Evolutionary conservation across 2,329 filamentous ascomycete species (phyloP), one percentile per base, ranked within the genome.

Genomic region (Endoconidiophora laricicola): DNA sequence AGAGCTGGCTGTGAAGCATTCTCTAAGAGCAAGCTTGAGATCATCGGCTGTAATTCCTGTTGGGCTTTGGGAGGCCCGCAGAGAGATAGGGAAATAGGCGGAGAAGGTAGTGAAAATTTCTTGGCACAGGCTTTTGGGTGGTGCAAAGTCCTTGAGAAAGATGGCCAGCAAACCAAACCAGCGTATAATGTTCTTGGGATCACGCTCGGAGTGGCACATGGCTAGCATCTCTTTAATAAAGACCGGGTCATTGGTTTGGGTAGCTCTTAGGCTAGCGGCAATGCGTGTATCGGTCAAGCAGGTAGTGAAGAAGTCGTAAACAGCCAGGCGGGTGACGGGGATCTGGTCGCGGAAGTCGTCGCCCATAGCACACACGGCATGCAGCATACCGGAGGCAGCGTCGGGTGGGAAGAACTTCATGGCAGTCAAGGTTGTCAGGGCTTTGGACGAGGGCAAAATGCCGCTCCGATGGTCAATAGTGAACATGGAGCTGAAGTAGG

Each of bases 391-490:
- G 50, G 66, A 59, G 18, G 65, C 73, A 54, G 68, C 67, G 10
- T 65, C 59, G 1, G 71, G 65, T 38, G 71, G 69, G 60, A 78
- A 78, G 10, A 63, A 62, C 46, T 68, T 69, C 69, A 74, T 75
- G 44, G 58, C 56, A 40, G 63, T 64, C 44, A 78, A 68, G 24
- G 67, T 65, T 1, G 65, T 64, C n/a, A 78, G 60, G 1, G 74
- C 73, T 42, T 67, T 71, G 3, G 72, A 65, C 2, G 74, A 73
- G 1, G 74, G 67, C 41, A 72, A 62, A 50, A 78, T 69, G 39
- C 74, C 74, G n/a, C 72, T 73, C 57, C 73, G 73, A 61, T 76
- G 73, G 55, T 78, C 74, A 48, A 73, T 69, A 2, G 71, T 71
- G 55, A 77, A 78, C 65, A 78, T 73, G 52, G 71, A 69, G 12